These are phyloP conservation scores for Nitzschia putrida DNA, from an alignment of 108 stramenopile species.

Conservation along the genomic window DNA sequence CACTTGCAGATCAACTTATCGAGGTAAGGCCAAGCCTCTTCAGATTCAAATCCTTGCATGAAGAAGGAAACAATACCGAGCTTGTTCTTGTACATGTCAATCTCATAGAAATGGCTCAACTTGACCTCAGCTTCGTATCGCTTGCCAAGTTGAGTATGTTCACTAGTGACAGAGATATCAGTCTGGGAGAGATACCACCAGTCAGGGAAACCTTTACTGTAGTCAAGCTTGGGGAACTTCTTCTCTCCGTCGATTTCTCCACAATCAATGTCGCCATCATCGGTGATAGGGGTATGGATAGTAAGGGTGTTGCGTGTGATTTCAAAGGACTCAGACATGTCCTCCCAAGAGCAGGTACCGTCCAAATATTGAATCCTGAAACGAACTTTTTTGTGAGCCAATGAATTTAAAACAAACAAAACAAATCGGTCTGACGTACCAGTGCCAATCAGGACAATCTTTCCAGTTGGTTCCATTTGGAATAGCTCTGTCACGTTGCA, in stretches of 20 bases:
- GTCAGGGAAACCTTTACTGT: conserved; percentile 48
- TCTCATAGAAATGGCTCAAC: conserved; percentile 43
- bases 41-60: conserved; percentile 40
- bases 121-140: conserved; percentile 73
- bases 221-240: conserved; percentile 37
- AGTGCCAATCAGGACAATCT: conserved; percentile 50
- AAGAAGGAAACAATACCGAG: conserved; percentile 40
- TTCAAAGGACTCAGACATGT: conserved; percentile 33
- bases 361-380: conserved; percentile 43
- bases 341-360: conserved; percentile 46
- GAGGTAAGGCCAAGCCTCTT: conserved; percentile 36
- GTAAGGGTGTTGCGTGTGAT: conserved; percentile 39
- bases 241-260: conserved; percentile 21
- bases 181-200: conserved; percentile 54
- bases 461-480: conserved; percentile 23
- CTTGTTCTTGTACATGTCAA: conserved; percentile 34
- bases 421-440: conserved; percentile 16
- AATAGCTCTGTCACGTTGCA: conserved; percentile 57
- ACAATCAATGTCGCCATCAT: conserved; percentile 41
- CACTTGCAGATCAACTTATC: conserved; percentile 50
- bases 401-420: not conserved
- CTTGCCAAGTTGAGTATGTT: conserved; percentile 62
- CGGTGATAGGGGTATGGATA: conserved; percentile 28
- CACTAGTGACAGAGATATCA: conserved; percentile 63
- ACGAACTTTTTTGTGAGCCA: not conserved